Evolutionary conservation across 805 yeast genomes (phyloP).

Genomic region (Metschnikowia orientalis): DNA sequence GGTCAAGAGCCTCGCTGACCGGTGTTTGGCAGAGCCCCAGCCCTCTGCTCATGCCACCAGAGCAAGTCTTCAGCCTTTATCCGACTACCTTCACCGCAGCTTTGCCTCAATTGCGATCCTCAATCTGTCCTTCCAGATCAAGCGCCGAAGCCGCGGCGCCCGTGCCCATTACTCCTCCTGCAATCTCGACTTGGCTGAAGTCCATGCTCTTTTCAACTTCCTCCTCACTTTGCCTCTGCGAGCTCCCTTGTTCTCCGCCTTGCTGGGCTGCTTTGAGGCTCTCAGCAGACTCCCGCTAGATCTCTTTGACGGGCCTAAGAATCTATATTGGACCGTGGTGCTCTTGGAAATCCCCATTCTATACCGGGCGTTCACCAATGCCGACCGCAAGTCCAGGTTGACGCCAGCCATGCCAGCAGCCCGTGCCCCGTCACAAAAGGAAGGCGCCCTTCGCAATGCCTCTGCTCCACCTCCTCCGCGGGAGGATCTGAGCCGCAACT

Average conservation of each 20-base stretch:
- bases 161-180: slow-evolving; percentile 41
- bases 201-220: slow-evolving; percentile 43
- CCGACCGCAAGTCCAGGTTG: slow-evolving; percentile 12
- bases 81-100: slow-evolving; percentile 39
- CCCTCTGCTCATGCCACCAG: slow-evolving; percentile 19
- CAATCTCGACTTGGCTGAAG: slow-evolving; percentile 47
- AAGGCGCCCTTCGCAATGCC: background rate
- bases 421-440: too few relatives aligned
- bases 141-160: slow-evolving; percentile 13
- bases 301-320: slow-evolving; percentile 35
- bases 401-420: too few relatives aligned
- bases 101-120: slow-evolving; percentile 48
- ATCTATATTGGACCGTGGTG: slow-evolving; percentile 58
- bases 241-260: slow-evolving; percentile 53
- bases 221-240: slow-evolving; percentile 53
- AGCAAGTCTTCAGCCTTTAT: slow-evolving; percentile 46
- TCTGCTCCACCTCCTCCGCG: background rate
- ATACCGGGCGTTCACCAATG: slow-evolving; percentile 41
- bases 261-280: slow-evolving; percentile 48
- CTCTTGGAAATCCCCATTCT: slow-evolving; percentile 67
- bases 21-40: slow-evolving; percentile 25
- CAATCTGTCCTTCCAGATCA: slow-evolving; percentile 51
- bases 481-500: slow-evolving; percentile 34
- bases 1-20: slow-evolving; percentile 31
- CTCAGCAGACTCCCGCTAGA: slow-evolving; percentile 45